Conservation (phyloP, 768 basidiomycete species). For the Mycena amicta region DNA sequence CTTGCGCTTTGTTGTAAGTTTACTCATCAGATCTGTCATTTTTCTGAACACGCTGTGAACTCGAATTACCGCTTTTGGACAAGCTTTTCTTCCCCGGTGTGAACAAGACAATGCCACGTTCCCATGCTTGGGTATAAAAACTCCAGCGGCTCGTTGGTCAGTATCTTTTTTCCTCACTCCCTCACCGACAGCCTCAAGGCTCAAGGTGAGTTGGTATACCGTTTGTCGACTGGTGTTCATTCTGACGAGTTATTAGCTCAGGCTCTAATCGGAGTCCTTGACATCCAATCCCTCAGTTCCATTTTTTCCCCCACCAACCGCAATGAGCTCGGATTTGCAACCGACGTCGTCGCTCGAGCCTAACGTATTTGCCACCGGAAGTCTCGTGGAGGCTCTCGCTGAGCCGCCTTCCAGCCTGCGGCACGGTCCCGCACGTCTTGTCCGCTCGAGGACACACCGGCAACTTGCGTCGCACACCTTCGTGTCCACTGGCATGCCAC, state of each 20-base stretch:
- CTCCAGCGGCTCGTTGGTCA: background rate
- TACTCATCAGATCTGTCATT: background rate
- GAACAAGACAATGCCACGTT: background rate
- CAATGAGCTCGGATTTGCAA: no score
- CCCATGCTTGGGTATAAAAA: background rate
- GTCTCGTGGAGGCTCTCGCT: background rate
- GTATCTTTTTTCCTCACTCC: background rate
- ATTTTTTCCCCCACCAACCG: no score
- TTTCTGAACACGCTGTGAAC: background rate
- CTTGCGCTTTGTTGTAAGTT: background rate
- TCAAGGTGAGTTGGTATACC: no score
- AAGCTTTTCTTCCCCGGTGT: background rate
- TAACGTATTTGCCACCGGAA: background rate
- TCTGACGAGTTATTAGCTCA: background rate
- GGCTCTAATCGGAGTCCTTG: background rate
- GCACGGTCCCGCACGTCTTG: background rate
- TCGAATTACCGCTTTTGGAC: background rate
- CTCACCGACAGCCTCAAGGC: no score
- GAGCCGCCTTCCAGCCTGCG: background rate
- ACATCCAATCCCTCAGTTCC: background rate
- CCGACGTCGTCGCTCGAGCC: background rate
- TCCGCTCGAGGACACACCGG: background rate
- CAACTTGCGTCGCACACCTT: background rate
- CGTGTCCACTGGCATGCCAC: background rate
- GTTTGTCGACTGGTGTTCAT: background rate